Evolutionary conservation across 768 basidiomycete genomes (phyloP).

Genomic region (Cubamyces lactineus): DNA sequence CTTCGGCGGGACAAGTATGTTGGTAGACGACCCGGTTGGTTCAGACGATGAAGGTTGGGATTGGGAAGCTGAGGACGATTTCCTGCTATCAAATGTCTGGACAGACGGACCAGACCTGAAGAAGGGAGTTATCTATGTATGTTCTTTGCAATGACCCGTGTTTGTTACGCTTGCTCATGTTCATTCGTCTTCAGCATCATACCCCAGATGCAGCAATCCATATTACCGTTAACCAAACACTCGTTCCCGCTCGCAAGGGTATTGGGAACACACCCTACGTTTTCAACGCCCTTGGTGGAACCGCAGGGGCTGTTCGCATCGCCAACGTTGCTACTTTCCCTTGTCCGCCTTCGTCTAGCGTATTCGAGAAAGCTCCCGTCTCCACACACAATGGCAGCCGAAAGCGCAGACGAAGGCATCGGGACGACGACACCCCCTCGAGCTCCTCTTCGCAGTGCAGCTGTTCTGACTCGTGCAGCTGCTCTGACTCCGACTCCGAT

Average conservation of each 20-base stretch:
- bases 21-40: slow-evolving; percentile 21
- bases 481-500: neutral
- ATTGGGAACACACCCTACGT: slow-evolving; percentile 63
- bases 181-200: slow-evolving; percentile 50
- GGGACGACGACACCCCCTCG: neutral
- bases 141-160: slow-evolving; percentile 29
- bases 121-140: slow-evolving; percentile 64
- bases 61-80: slow-evolving; percentile 75
- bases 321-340: slow-evolving; percentile 24
- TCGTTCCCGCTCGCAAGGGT: slow-evolving; percentile 58
- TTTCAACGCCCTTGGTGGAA: slow-evolving; percentile 48
- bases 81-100: slow-evolving; percentile 63
- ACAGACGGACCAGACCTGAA: slow-evolving; percentile 43
- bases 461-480: neutral
- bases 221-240: slow-evolving; percentile 59
- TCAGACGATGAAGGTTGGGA: slow-evolving; percentile 54
- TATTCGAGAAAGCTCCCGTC: slow-evolving; percentile 5
- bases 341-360: neutral
- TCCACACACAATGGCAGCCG: neutral
- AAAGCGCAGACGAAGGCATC: neutral
- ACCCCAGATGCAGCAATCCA: slow-evolving; percentile 56
- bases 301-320: slow-evolving; percentile 28
- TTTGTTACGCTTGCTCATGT: neutral
- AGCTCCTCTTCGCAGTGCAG: neutral
- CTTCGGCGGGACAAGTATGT: neutral